Evolutionary conservation across 1,284 basidiomycete species (phyloP), one percentile per base, ranked within the genome.

Genomic region (Phenoliferia sp.): DNA sequence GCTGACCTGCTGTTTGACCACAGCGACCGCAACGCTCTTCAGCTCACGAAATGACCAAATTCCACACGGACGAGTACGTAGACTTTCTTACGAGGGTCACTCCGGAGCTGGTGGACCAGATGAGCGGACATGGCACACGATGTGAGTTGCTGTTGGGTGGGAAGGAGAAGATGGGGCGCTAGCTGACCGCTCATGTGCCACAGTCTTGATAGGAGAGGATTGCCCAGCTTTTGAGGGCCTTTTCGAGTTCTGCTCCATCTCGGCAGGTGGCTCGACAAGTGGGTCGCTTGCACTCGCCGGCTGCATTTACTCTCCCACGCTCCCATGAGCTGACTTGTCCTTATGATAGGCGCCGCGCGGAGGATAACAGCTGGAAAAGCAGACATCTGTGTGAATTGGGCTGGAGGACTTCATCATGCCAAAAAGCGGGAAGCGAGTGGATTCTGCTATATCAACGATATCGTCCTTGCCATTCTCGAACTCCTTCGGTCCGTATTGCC

Each of bases 331-430:
- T 10, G 6, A 59, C 15, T 31, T 62, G 48, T 56, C 19, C 48
- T 15, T 2, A 44, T 29, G n/a, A 48, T 71, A 90, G 91, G 86
- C 69, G 94, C 91, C 6, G 93, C 95, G 0, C 85, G 90, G 68
- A 84, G 88, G 31, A 83, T 99, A 64, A 86, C 90, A 66, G 85
- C 86, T 17, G 94, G 94, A 1, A 84, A 88, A 2, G 84, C 92
- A 3, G 94, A 99, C 79, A 92, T 97, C 65, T 90, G 90, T 0
- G 92, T 98, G 76, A 98, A 98, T 80, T 98, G 95, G 95, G 92
- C 94, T 0, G 95, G 95, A 9, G 95, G 95, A 1, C 84, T 98
- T 15, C 95, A 99, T 81, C 95, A 99, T 79, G 96, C 95, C 33
- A 98, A 99, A 81, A 98, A 97, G 80, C 86, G 90, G 63, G 94